Evolutionary conservation across 768 basidiomycete genomes (phyloP), one percentile per base, ranked within the genome.

Genomic region (Mycena kentingensis): DNA sequence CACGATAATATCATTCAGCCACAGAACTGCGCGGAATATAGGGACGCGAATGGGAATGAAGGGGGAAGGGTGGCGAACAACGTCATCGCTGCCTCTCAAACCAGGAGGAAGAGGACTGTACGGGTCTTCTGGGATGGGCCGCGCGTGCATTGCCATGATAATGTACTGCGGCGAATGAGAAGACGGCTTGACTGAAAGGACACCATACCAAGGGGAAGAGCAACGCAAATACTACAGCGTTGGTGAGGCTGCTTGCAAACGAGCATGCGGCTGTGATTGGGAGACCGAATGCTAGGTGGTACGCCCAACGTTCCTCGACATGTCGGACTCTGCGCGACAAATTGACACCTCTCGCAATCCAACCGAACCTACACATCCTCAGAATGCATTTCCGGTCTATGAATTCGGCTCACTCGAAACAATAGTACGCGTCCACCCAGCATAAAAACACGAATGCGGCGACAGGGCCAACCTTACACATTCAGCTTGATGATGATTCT

Each of bases 361-460:
- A 91, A 18, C 87, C 77, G 63, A 88, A 91, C 63, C 90, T 90
- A 50, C 24, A 32, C 16, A 8, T 16, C 16, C 10, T 32, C 31
- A 32, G 31, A 8, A 8, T 32, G 10, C 10, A 8, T 32, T 16
- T 8, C 31, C 31, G 31, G 10, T 32, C 31, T 31, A 29, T 42
- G 49, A 24, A 21, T 34, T 18, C 18, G 31, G 24, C 75, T 71
- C 65, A 93, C 90, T 94, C 92, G 62, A 93, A 94, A 69, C 87
- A 92, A 69, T 94, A 94, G 67, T 92, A 93, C 87, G 92, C 78
- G 66, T 94, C 86, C 38, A 93, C 77, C 87, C 92, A 91, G 62
- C 89, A 93, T 52, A 92, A 70, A 64, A 92, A 94, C 5, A 81
- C 65, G 64, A 92, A 89, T 24, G 82, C 80, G 5, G 78, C 68